phyloP scores from a whole-genome alignment of 176 grass and related monocot species.

The Guadua angustifolia region DNA sequence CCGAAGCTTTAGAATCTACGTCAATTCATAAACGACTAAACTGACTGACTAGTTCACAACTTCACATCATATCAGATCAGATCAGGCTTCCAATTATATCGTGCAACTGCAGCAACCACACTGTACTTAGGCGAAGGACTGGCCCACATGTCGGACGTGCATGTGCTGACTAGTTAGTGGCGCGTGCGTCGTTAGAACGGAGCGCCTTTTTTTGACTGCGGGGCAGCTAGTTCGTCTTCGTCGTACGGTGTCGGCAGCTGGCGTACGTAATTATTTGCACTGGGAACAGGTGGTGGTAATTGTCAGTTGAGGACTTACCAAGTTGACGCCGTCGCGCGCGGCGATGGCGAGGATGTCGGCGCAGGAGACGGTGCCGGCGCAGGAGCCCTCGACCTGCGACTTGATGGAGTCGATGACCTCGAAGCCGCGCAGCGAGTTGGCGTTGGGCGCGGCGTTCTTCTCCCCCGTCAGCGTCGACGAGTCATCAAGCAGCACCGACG shows the following conservation, averaged over 20 bases:
- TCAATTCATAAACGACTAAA: not conserved
- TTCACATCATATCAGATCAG: not conserved
- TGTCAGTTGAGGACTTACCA: conserved; percentile 41
- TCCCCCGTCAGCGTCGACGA: conserved; percentile 67
- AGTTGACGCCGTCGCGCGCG: conserved; percentile 69
- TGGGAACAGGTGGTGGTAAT: not conserved
- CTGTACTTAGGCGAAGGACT: not conserved
- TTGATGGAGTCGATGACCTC: conserved; percentile 90
- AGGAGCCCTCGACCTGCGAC: conserved; percentile 57
- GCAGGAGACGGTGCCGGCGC: conserved; percentile 64
- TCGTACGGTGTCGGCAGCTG: conserved; percentile 45
- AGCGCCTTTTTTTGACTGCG: conserved; percentile 11
- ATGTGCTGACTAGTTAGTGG: not conserved
- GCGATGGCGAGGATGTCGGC: conserved; percentile 92
- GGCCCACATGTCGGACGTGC: conserved; percentile 7
- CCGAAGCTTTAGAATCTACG: too few species aligned
- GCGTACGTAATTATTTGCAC: not conserved
- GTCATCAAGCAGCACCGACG: conserved; percentile 83
- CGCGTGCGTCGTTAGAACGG: not conserved
- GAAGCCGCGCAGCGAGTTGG: conserved; percentile 74
- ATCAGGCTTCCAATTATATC: not conserved
- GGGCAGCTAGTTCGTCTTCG: not conserved
- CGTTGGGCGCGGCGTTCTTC: conserved; percentile 81
- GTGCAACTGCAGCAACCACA: not conserved
- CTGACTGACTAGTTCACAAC: not conserved